These are phyloP conservation scores for Fagus sylvatica DNA, from an alignment of 306 rosid species.

Conservation along the genomic window DNA sequence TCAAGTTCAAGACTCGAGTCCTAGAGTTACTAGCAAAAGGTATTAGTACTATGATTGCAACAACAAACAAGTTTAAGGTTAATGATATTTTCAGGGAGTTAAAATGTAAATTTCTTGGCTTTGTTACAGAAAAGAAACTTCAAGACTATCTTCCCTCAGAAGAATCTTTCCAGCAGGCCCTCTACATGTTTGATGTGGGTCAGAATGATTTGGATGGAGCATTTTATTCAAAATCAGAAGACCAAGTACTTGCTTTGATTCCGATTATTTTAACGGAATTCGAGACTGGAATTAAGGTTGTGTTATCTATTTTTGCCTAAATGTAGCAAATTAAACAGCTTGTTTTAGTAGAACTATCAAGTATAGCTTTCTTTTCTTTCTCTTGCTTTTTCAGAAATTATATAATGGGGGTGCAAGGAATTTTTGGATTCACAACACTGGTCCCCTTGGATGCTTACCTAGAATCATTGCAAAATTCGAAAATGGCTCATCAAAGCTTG, in stretches of 20 bases:
- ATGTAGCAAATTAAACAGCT: neutral
- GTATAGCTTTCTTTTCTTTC: neutral
- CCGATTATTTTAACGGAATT: constrained; percentile 30
- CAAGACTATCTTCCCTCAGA: constrained; percentile 27
- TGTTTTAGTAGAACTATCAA: neutral
- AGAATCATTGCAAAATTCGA: constrained; percentile 33
- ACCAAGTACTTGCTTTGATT: constrained; percentile 29
- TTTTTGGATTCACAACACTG: constrained; percentile 47
- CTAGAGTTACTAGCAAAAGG: constrained; percentile 31
- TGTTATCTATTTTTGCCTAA: neutral
- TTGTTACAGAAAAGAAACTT: constrained; percentile 22
- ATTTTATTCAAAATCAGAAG: constrained; percentile 26
- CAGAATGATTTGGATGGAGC: constrained; percentile 47
- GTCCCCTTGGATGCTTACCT: constrained; percentile 49
- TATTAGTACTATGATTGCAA: neutral
- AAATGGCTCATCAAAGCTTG: constrained; percentile 25
- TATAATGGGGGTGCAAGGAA: constrained; percentile 35
- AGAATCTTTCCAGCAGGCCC: constrained; percentile 36
- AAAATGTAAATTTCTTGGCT: neutral
- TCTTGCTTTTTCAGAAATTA: constrained; percentile 26
- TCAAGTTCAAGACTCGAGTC: constrained; percentile 33
- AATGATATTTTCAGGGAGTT: neutral
- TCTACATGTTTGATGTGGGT: constrained; percentile 38
- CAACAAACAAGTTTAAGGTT: neutral
- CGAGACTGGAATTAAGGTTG: constrained; percentile 31